Base-by-base conservation (phyloP, 768 basidiomycete genomes). In the Chlorophyllum brunneum region DNA sequence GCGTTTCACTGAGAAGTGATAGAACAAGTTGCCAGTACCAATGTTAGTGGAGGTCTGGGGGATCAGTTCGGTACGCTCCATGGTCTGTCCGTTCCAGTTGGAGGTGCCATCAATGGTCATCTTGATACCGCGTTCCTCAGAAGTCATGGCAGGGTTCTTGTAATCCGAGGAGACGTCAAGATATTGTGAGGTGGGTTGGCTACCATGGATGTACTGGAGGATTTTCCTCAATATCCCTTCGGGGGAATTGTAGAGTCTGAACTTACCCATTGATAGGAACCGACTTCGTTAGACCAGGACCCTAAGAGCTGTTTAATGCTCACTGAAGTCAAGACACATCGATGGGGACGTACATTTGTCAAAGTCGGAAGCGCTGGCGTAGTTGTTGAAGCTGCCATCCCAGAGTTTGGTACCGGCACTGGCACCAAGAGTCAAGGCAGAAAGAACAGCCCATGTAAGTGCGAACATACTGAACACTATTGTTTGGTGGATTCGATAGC, bases 1-100 rank as follows among this genome's bases (percentile, higher is more conserved):
- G 30, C 67, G 74, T 67, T 68, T 76, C 37, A 83, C 60, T 1
- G 80, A 81, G 68, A 83, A 83, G 67, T 83, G 82, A 65, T 83
- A 83, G 68, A 74, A 83, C 49, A 82, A 61, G 51, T 80, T 75
- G 0, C 81, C 82, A 10, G 73, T 68, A 2, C 83, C 81, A 20
- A 85, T 66, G 64, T 83, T 83, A 44, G 70, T 63, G 10, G 68
- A 70, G 23, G 80, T 81, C 62, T 70, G 71, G 54, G 65, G 67
- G 61, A 75, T 73, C 22, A 77, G 59, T 55, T 76, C 74, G 6
- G 69, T 67, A 29, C 77, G 59, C 62, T 76, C 71, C 67, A 79
- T 72, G 18, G 49, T 51, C 56, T 79, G 71, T 5, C 73, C 74
- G 59, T 82, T 81, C 81, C 82, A 82, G 27, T 69, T 75, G 2